A percentile compares a stretch with the other conserved stretches of the same genome.
These are phyloP conservation scores for Coemansia sp. DNA, from an alignment of 192 early-diverging fungal genomes.

Conservation along the genomic window DNA sequence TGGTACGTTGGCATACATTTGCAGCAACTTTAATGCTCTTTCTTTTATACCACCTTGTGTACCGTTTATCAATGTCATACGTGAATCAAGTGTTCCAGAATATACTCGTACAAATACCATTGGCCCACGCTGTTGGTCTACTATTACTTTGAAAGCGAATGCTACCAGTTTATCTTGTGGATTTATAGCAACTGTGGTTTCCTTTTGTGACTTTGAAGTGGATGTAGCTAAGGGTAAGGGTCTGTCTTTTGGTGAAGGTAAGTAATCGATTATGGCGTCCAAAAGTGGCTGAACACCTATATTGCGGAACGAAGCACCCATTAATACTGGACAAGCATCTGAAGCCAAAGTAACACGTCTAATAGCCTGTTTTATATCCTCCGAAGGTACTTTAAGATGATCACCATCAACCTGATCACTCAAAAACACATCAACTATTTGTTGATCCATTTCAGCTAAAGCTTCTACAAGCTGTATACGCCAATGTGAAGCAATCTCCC, in stretches of 20 bases:
- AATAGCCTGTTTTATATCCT: conserved; percentile 62
- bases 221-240: conserved; percentile 27
- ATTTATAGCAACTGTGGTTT: neutral
- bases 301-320: conserved; percentile 84
- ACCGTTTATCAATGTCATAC: conserved; percentile 66
- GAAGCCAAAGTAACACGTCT: conserved; percentile 67
- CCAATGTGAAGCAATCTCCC: conserved; percentile 52
- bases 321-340: conserved; percentile 76
- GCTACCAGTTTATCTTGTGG: conserved; percentile 67
- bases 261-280: conserved; percentile 81
- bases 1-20: conserved; percentile 87
- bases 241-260: conserved; percentile 76
- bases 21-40: conserved; percentile 74
- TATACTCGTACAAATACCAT: conserved; percentile 92
- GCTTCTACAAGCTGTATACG: conserved; percentile 74
- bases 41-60: conserved; percentile 64
- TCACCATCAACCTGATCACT: conserved; percentile 62
- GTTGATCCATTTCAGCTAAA: conserved; percentile 77
- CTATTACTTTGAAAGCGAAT: conserved; percentile 91
- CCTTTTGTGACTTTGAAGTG: neutral
- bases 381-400: conserved; percentile 61
- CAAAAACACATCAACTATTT: conserved; percentile 81
- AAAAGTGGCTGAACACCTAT: conserved; percentile 91
- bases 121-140: conserved; percentile 80
- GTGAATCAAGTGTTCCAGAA: conserved; percentile 67